phyloP scores from a whole-genome alignment of 352 stramenopile genomes.

The Globisporangium emineosum region DNA sequence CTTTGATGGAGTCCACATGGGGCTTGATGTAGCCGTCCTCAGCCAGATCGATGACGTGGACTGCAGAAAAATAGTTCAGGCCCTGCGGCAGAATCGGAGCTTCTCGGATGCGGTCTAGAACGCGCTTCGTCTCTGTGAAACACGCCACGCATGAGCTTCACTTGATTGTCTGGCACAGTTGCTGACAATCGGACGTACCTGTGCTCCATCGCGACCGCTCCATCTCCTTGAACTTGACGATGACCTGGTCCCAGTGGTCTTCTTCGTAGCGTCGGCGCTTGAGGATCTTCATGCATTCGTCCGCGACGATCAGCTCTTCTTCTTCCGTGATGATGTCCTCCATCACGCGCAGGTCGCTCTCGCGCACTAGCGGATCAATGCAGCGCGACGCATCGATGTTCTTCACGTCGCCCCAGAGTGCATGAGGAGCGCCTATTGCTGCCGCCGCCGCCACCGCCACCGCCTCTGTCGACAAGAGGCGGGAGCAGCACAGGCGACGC shows the following conservation, averaged over 20 bases:
- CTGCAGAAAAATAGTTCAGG: conserved; percentile 63
- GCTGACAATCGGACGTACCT: conserved; percentile 14
- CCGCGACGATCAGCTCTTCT: conserved; percentile 63
- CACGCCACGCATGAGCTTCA: not conserved
- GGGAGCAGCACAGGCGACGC: not conserved
- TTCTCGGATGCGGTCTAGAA: conserved; percentile 69
- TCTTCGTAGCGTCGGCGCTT: conserved; percentile 72
- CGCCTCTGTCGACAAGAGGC: conserved; percentile 7
- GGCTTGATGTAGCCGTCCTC: conserved; percentile 84
- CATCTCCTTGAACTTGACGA: conserved; percentile 90
- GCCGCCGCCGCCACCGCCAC: not conserved
- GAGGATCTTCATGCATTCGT: conserved; percentile 69
- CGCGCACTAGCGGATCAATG: conserved; percentile 47
- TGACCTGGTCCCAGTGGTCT: conserved; percentile 83
- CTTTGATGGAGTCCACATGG: conserved; percentile 86
- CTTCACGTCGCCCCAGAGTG: conserved; percentile 31
- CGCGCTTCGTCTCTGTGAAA: conserved; percentile 43
- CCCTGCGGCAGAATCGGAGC: conserved; percentile 54
- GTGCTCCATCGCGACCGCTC: conserved; percentile 76
- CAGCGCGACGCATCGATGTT: conserved; percentile 62
- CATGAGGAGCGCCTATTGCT: not conserved
- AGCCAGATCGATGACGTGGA: conserved; percentile 82
- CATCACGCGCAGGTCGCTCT: conserved; percentile 62
- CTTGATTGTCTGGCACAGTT: not conserved
- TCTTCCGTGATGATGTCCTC: conserved; percentile 70